Base-by-base conservation (phyloP, 352 stramenopile genomes). In the Phytopythium boreale region DNA sequence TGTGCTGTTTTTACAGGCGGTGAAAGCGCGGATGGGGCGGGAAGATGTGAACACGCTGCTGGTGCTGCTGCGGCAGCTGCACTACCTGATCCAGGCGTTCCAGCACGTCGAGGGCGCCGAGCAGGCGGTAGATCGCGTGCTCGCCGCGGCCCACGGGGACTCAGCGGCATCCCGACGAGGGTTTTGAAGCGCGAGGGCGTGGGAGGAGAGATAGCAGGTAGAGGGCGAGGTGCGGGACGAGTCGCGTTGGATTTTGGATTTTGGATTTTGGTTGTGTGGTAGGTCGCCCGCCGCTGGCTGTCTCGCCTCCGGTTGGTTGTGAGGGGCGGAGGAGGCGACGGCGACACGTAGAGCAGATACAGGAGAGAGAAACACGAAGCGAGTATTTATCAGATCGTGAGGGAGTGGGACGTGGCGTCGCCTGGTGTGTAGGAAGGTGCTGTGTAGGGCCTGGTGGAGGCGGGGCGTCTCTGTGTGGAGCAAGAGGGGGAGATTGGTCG, bases 11-110 rank as follows among this genome's bases (percentile, higher is more conserved):
- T 19, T 15, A 17, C 56, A 88, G 79, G 70, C 75, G 6, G 56
- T 89, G 19, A 89, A 85, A 65, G 69, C 69, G 24, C 66, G 69
- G 46, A 59, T 59, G 53, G 53, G 61, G 82, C 49, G 76, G 82
- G 67, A 61, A 66, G n/a, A 66, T 71, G 19, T 64, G 67, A 11
- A 67, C 84, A 61, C 69, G 29, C 56, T 89, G 68, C 63, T 92
- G 26, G 73, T 84, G 59, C 55, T 92, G 43, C 49, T 92, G 55
- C 77, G 82, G 6, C 82, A 92, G 63, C 71, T 92, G 46, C 82
- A 92, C 68, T 92, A 92, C 66, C 71, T 92, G 47, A 75, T 87
- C 27, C 75, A 78, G 55, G 82, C 81, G 10, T 92, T 92, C 64
- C 80, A 89, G 67, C 80, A 92, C 60, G 79, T 89, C 29, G 77